These are phyloP conservation scores for Fagus crenata DNA, from an alignment of 306 rosid genomes.

Conservation along the genomic window DNA sequence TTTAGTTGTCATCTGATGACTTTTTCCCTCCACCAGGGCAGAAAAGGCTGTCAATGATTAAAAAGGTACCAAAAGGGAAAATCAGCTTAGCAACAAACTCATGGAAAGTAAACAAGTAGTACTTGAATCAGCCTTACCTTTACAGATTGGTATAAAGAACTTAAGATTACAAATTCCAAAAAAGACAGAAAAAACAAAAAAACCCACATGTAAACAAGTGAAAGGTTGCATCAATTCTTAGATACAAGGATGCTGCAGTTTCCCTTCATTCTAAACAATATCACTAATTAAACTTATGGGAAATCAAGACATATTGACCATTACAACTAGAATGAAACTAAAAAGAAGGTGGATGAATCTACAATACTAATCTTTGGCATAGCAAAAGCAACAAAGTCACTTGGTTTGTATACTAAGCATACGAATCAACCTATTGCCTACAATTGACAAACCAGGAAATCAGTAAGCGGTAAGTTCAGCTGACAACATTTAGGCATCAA, in stretches of 20 bases:
- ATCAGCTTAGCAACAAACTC: not conserved
- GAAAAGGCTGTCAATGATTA: conserved; percentile 35
- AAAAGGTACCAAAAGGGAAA: not conserved
- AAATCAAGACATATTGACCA: not conserved
- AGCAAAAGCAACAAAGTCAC: not conserved
- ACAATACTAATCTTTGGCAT: not conserved
- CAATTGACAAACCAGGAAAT: too few relatives aligned
- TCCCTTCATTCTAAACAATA: not conserved
- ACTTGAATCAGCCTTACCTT: conserved; percentile 2
- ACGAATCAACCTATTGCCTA: too few relatives aligned
- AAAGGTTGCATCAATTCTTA: not conserved
- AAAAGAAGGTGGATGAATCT: not conserved
- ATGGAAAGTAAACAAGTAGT: not conserved
- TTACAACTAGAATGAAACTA: not conserved
- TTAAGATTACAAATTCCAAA: not conserved
- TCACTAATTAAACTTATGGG: not conserved
- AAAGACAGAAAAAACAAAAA: not conserved
- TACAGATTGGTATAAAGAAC: not conserved
- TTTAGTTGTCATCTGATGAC: conserved; percentile 34
- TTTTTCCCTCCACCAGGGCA: conserved; percentile 46
- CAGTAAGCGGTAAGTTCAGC: too few relatives aligned
- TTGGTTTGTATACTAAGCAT: too few relatives aligned
- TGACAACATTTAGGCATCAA: too few relatives aligned
- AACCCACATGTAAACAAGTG: not conserved
- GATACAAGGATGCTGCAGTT: not conserved